Evolutionary conservation across 2,329 filamentous ascomycete genomes (phyloP).

Genomic region (Diaporthe vexans): DNA sequence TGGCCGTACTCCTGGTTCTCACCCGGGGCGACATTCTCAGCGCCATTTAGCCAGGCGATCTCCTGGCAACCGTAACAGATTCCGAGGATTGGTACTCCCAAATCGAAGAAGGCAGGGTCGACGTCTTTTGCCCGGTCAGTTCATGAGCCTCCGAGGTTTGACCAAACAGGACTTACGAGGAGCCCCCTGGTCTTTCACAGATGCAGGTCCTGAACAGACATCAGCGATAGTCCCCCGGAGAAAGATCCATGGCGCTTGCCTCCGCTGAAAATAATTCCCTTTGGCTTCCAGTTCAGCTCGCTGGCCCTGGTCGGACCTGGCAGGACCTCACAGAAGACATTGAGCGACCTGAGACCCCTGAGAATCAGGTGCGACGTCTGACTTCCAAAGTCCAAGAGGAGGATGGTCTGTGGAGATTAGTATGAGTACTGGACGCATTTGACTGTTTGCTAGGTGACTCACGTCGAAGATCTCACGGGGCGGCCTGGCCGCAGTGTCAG

Average conservation of each 20-base stretch:
- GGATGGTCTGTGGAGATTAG: conserved; percentile 69
- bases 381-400: conserved; percentile 79
- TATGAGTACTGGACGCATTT: not conserved
- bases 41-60: conserved; percentile 74
- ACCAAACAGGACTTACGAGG: conserved; percentile 53
- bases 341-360: conserved; percentile 80
- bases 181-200: conserved; percentile 84
- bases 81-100: conserved; percentile 71
- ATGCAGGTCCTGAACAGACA: conserved; percentile 59
- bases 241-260: conserved; percentile 41
- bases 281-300: conserved; percentile 83
- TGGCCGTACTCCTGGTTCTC: conserved; percentile 60
- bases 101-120: conserved; percentile 84
- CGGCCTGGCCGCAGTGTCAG: not conserved
- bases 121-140: conserved; percentile 60
- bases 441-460: not conserved
- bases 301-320: conserved; percentile 87
- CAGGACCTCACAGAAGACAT: conserved; percentile 89
- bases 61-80: conserved; percentile 57
- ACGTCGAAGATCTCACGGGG: conserved; percentile 22
- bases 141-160: not conserved
- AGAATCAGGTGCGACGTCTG: conserved; percentile 84
- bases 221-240: not conserved
- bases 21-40: conserved; percentile 75
- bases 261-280: conserved; percentile 77